Evolutionary conservation across 2,329 filamentous ascomycete genomes (phyloP).

Genomic region (Leptographium radiaticola): DNA sequence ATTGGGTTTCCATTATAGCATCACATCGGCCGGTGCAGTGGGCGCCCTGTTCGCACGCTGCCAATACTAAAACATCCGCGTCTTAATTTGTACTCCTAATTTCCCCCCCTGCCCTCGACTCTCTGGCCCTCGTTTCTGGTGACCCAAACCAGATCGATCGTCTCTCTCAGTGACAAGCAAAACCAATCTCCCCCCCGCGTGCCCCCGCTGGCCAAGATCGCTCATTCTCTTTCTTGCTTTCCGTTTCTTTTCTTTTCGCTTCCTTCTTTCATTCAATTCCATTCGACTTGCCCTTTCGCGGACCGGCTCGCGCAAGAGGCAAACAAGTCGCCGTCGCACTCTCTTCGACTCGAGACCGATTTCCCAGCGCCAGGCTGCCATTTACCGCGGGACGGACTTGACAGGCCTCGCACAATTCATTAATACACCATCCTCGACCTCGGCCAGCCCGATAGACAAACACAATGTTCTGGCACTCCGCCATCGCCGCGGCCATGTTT

Average conservation of each 20-base stretch:
- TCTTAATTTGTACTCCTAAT: neutral
- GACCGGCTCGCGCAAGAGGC: neutral
- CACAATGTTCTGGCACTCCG: conserved; percentile 23
- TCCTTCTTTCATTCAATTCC: neutral
- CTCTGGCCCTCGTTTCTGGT: neutral
- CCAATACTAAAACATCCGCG: no score
- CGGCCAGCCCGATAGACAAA: neutral
- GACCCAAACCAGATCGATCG: neutral
- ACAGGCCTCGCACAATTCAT: neutral
- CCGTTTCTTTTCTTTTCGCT: neutral
- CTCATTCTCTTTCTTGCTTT: neutral
- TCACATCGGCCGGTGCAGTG: neutral
- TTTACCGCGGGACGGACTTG: conserved; percentile 10
- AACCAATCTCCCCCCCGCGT: neutral
- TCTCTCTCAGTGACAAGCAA: neutral
- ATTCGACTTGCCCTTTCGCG: neutral
- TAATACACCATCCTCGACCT: neutral
- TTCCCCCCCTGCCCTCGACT: neutral
- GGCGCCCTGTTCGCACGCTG: neutral
- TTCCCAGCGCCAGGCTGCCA: neutral
- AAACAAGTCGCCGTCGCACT: neutral
- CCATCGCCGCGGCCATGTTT: conserved; percentile 22
- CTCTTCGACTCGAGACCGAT: neutral
- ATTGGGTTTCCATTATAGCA: neutral
- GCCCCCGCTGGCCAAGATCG: neutral